Conservation (phyloP, 2,329 filamentous ascomycete species). For the Nothopassalora personata region DNA sequence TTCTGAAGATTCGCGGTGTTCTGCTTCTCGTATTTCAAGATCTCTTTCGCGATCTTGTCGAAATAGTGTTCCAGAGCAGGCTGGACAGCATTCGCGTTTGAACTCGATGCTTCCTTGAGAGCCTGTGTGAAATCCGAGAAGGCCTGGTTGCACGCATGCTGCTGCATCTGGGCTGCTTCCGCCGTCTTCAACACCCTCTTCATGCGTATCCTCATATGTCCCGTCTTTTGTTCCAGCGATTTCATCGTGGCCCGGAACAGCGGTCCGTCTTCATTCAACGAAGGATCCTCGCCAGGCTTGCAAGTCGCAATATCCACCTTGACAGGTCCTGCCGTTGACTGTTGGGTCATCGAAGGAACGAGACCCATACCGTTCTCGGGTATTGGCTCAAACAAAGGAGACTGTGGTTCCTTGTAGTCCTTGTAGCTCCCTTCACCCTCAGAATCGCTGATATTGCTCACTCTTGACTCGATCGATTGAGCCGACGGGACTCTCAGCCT, state of each 20-base stretch:
- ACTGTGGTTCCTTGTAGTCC: conserved; percentile 41
- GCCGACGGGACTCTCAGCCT: conserved; percentile 78
- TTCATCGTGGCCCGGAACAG: conserved; percentile 97
- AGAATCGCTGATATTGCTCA: conserved; percentile 62
- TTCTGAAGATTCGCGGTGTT: conserved; percentile 82
- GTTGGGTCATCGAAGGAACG: conserved; percentile 35
- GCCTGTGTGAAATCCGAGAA: conserved; percentile 78
- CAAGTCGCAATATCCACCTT: conserved; percentile 86
- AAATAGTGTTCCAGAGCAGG: conserved; percentile 97
- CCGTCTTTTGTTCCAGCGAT: conserved; percentile 90
- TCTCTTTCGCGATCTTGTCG: conserved; percentile 90
- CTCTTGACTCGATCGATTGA: conserved; percentile 77
- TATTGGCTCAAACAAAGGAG: conserved; percentile 44
- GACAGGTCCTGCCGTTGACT: conserved; percentile 44
- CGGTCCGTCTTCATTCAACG: conserved; percentile 83
- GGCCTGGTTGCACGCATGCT: conserved; percentile 79
- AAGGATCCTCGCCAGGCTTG: conserved; percentile 78
- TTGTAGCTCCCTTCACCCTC: conserved; percentile 49
- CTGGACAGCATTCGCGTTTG: conserved; percentile 94
- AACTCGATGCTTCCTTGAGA: conserved; percentile 77
- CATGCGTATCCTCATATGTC: conserved; percentile 87
- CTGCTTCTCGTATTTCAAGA: conserved; percentile 76
- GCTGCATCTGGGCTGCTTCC: conserved; percentile 77
- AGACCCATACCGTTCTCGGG: conserved; percentile 45
- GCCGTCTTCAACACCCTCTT: conserved; percentile 93